These are phyloP conservation scores for Apiospora sp. DNA, from an alignment of 2,329 filamentous ascomycete genomes.

Conservation along the genomic window DNA sequence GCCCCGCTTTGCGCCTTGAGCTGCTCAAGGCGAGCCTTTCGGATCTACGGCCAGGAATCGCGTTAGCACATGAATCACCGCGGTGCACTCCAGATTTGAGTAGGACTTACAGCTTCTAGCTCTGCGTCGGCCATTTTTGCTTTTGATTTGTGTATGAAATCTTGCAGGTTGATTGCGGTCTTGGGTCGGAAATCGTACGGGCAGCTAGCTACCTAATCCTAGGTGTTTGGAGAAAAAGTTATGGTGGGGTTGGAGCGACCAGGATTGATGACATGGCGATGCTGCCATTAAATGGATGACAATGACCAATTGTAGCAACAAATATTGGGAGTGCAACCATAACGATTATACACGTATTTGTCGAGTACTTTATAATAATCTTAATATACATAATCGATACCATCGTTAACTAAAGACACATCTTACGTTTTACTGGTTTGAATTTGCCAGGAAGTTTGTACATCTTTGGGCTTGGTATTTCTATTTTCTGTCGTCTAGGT, in stretches of 20 bases:
- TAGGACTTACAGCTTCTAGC: slow-evolving; percentile 63
- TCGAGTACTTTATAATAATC: neutral
- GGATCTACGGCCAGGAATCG: slow-evolving; percentile 65
- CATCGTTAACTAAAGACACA: neutral
- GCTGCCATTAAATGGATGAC: neutral
- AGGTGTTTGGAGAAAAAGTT: neutral
- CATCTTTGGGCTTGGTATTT: neutral
- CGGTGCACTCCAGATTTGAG: neutral
- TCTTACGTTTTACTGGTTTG: neutral
- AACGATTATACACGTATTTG: neutral
- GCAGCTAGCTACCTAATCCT: slow-evolving; percentile 7
- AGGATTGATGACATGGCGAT: slow-evolving; percentile 1
- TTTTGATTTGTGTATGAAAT: neutral
- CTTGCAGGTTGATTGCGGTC: neutral
- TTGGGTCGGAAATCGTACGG: slow-evolving; percentile 3
- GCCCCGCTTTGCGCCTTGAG: slow-evolving; percentile 76
- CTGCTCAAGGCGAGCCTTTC: slow-evolving; percentile 91
- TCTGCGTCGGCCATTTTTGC: slow-evolving; percentile 69
- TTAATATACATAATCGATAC: too few species aligned
- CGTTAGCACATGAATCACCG: neutral
- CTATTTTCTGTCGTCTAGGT: neutral
- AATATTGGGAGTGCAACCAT: neutral
- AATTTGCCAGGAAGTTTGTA: neutral
- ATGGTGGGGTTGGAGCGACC: slow-evolving; percentile 14
- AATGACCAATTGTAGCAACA: neutral